Conservation (phyloP, 179 eudicot genomes). For the Beta corolliflora region DNA sequence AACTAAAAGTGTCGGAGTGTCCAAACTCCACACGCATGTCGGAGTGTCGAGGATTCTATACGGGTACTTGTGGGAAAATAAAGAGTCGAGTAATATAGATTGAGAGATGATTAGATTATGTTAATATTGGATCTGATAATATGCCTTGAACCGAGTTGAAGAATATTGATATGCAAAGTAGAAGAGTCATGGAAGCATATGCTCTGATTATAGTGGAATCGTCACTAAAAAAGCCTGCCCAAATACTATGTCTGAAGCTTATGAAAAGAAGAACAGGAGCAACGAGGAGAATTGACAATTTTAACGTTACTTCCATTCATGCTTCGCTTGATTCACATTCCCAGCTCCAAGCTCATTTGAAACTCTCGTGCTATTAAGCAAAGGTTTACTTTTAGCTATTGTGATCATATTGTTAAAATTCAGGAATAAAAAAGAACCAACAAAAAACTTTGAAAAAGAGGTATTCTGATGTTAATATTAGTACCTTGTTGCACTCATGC, state of each 20-base stretch:
- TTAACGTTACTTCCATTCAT: constrained; percentile 59
- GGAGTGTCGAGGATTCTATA: too few species aligned
- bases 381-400: too few species aligned
- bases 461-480: not conserved
- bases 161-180: constrained; percentile 47
- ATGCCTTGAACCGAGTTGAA: constrained; percentile 68
- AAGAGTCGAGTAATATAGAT: too few species aligned
- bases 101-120: too few species aligned
- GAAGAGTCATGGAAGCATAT: constrained; percentile 59
- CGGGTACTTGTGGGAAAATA: too few species aligned
- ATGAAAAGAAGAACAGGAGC: constrained; percentile 43
- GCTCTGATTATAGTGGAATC: constrained; percentile 39
- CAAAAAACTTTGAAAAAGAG: not conserved
- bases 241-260: constrained; percentile 50
- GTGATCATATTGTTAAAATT: not conserved
- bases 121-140: constrained; percentile 50
- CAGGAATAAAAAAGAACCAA: too few species aligned
- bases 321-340: constrained; percentile 53
- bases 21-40: too few species aligned
- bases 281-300: constrained; percentile 54
- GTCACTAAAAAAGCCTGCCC: constrained; percentile 73
- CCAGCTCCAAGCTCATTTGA: constrained; percentile 85
- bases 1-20: too few species aligned
- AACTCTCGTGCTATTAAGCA: constrained; percentile 61
- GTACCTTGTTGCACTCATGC: constrained; percentile 77